A percentile compares a stretch with the other conserved stretches of the same genome.
Conservation (phyloP, 2,329 filamentous ascomycete genomes). For the Cladophialophora immunda region DNA sequence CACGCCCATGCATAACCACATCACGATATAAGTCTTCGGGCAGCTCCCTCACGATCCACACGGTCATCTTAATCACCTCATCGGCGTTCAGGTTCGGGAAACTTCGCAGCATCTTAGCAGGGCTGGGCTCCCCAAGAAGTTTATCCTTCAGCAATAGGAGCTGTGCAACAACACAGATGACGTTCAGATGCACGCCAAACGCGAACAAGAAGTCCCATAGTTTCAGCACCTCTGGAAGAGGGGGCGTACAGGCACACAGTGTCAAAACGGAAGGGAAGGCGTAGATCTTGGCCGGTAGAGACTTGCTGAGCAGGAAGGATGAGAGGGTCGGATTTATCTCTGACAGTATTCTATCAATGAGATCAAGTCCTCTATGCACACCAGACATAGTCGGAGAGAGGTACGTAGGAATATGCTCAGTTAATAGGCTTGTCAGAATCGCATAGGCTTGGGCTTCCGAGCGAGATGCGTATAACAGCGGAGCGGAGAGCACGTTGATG, state of each 20-base stretch:
- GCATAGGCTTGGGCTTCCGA: slow-evolving; percentile 96
- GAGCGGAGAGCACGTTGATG: slow-evolving; percentile 97
- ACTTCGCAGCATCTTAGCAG: slow-evolving; percentile 88
- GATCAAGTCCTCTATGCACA: slow-evolving; percentile 86
- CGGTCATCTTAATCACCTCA: slow-evolving; percentile 82
- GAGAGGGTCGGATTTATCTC: slow-evolving; percentile 91
- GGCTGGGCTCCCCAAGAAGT: slow-evolving; percentile 84
- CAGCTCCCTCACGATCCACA: slow-evolving; percentile 87
- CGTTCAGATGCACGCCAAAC: slow-evolving; percentile 92
- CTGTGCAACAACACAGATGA: slow-evolving; percentile 95
- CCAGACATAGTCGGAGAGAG: slow-evolving; percentile 97
- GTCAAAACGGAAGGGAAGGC: slow-evolving; percentile 96
- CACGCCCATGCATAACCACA: slow-evolving; percentile 81
- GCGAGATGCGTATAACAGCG: slow-evolving; percentile 91
- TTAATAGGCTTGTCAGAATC: slow-evolving; percentile 87
- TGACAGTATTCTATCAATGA: slow-evolving; percentile 90
- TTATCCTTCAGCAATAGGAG: slow-evolving; percentile 86
- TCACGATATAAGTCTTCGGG: slow-evolving; percentile 90
- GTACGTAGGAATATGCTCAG: slow-evolving; percentile 88
- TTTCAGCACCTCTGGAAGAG: slow-evolving; percentile 87
- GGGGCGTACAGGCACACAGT: slow-evolving; percentile 93
- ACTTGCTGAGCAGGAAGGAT: slow-evolving; percentile 82
- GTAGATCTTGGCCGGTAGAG: slow-evolving; percentile 91
- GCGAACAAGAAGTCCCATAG: slow-evolving; percentile 98
- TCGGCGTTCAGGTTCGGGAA: slow-evolving; percentile 85